phyloP scores from a whole-genome alignment of 1,284 basidiomycete species.

The Rhodofomes roseus region DNA sequence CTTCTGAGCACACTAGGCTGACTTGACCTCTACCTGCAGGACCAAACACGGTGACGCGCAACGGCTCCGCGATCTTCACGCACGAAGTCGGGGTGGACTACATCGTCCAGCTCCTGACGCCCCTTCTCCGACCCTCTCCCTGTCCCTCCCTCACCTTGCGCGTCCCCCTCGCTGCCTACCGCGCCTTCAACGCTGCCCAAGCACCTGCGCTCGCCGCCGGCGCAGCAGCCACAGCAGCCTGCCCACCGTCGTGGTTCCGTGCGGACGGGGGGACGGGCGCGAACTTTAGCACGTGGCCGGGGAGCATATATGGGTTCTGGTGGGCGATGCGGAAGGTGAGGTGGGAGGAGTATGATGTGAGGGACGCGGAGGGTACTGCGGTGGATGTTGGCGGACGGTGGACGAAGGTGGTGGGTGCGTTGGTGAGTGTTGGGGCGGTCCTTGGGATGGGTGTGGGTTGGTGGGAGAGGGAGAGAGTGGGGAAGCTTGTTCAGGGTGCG shows the following conservation, averaged over 20 bases:
- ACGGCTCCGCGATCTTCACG: constrained; percentile 42
- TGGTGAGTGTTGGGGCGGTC: background rate
- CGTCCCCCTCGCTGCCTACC: constrained; percentile 19
- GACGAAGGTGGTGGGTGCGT: background rate
- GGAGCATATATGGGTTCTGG: constrained; percentile 28
- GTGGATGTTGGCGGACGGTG: background rate
- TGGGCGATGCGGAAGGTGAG: constrained; percentile 28
- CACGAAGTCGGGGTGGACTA: constrained; percentile 43
- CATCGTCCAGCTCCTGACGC: constrained; percentile 36
- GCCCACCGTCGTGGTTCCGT: constrained; percentile 38
- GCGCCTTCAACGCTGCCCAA: constrained; percentile 40
- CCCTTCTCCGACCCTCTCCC: constrained; percentile 25
- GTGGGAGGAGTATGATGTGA: constrained; percentile 28
- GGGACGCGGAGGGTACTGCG: background rate
- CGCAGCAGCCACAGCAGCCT: constrained; percentile 34
- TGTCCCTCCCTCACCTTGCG: constrained; percentile 4
- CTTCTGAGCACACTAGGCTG: background rate
- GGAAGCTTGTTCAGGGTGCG: background rate
- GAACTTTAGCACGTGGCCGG: constrained; percentile 37
- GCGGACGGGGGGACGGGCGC: constrained; percentile 26
- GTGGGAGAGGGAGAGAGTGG: background rate
- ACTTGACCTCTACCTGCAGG: constrained; percentile 25
- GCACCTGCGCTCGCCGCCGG: constrained; percentile 18
- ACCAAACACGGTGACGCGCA: constrained; percentile 44
- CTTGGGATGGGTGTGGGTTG: background rate